These are phyloP conservation scores for Lipomyces chichibuensis DNA, from an alignment of 805 yeast genomes.

Conservation along the genomic window DNA sequence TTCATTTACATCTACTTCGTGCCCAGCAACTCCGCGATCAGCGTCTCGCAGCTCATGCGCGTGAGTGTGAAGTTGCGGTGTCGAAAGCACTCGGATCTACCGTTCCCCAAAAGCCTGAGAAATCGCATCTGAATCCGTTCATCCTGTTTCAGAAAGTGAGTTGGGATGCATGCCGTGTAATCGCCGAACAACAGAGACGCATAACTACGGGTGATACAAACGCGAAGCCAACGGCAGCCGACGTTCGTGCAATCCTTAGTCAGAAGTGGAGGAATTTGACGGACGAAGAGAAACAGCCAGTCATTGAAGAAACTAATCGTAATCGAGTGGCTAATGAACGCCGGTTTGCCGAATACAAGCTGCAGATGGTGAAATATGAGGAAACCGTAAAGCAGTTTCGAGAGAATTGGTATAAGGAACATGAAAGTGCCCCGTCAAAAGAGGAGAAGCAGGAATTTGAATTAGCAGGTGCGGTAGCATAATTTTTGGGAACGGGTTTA, in stretches of 20 bases:
- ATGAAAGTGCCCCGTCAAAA: constrained; percentile 41
- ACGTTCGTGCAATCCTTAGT: constrained; percentile 48
- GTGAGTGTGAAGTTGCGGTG: constrained; percentile 19
- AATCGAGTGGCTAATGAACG: constrained; percentile 35
- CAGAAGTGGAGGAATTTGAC: constrained; percentile 49
- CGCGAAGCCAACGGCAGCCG: constrained; percentile 46
- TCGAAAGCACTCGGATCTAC: constrained; percentile 43
- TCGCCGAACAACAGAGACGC: constrained; percentile 44
- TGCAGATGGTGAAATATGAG: constrained; percentile 43
- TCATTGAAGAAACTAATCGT: constrained; percentile 20
- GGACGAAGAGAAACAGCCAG: constrained; percentile 45
- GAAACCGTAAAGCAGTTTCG: constrained; percentile 47
- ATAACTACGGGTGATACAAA: constrained; percentile 41
- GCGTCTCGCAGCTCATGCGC: constrained; percentile 19
- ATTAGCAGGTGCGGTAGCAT: constrained; percentile 16
- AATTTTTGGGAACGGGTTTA: not conserved
- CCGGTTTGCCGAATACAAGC: constrained; percentile 18
- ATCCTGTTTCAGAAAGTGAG: constrained; percentile 48
- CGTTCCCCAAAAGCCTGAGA: constrained; percentile 46
- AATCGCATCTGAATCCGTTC: constrained; percentile 49
- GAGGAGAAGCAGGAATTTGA: constrained; percentile 38
- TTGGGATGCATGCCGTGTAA: constrained; percentile 48
- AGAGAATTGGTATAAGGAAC: constrained; percentile 46
- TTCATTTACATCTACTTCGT: constrained; percentile 15
- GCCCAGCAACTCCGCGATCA: constrained; percentile 17